These are phyloP conservation scores for Trametes elegans DNA, from an alignment of 768 basidiomycete genomes.

Conservation along the genomic window DNA sequence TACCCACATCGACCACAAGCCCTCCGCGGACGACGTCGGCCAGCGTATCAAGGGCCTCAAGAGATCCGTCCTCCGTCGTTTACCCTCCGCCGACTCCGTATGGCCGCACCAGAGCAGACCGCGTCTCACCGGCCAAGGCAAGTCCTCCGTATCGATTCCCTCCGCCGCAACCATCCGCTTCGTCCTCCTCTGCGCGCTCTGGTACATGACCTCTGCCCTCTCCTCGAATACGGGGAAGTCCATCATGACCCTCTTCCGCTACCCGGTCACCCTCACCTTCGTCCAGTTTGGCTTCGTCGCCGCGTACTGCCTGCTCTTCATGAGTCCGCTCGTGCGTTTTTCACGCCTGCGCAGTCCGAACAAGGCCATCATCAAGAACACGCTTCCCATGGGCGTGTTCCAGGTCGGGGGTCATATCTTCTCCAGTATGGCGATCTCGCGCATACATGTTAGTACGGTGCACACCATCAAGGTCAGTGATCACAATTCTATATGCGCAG, in stretches of 20 bases:
- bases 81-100: slow-evolving; percentile 13
- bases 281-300: slow-evolving; percentile 97
- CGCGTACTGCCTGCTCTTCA: slow-evolving; percentile 78
- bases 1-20: slow-evolving; percentile 17
- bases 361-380: slow-evolving; percentile 67
- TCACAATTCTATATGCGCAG: background rate
- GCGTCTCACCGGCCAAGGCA: slow-evolving; percentile 6
- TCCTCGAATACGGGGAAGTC: slow-evolving; percentile 97
- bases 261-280: slow-evolving; percentile 95
- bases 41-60: slow-evolving; percentile 18
- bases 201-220: slow-evolving; percentile 92
- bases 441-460: slow-evolving; percentile 95
- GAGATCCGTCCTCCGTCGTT: slow-evolving; percentile 13
- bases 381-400: slow-evolving; percentile 94
- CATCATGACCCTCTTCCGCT: slow-evolving; percentile 89
- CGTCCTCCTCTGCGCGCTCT: slow-evolving; percentile 78
- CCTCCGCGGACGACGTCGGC: slow-evolving; percentile 13
- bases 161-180: slow-evolving; percentile 49
- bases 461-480: slow-evolving; percentile 93
- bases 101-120: slow-evolving; percentile 8
- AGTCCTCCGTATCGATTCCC: slow-evolving; percentile 16
- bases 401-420: slow-evolving; percentile 98
- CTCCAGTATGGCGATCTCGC: slow-evolving; percentile 94
- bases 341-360: slow-evolving; percentile 71
- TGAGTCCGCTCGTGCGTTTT: slow-evolving; percentile 70